Percentiles rank a stretch among this genome's conserved stretches.
These are phyloP conservation scores for Neonectria sp. DNA, from an alignment of 2,329 filamentous ascomycete genomes.

Conservation along the genomic window DNA sequence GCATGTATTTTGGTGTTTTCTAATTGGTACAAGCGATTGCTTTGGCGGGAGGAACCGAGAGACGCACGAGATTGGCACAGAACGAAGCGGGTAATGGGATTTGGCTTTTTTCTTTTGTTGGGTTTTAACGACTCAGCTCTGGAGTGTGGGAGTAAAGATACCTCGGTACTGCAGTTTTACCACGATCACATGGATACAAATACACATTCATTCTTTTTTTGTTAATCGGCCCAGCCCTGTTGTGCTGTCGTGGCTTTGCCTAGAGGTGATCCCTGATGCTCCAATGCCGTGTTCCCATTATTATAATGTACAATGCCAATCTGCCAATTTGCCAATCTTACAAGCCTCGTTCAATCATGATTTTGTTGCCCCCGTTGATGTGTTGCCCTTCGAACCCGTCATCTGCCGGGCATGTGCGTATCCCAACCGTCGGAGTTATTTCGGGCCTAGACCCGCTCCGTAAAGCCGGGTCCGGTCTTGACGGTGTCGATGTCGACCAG, in stretches of 20 bases:
- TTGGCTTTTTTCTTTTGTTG: background rate
- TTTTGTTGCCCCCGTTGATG: background rate
- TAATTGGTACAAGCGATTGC: background rate
- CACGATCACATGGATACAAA: slow-evolving; percentile 5
- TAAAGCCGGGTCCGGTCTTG: slow-evolving; percentile 59
- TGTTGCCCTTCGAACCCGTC: no score
- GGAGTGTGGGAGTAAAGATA: slow-evolving; percentile 19
- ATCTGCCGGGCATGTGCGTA: no score
- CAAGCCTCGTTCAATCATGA: background rate
- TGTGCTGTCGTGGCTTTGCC: background rate
- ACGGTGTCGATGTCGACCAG: slow-evolving; percentile 59
- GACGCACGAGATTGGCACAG: background rate
- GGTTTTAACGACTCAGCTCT: background rate
- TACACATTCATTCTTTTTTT: background rate
- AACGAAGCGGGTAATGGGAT: background rate
- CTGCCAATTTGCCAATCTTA: background rate
- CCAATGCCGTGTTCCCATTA: background rate
- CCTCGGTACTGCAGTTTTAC: slow-evolving; percentile 13
- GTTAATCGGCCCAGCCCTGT: background rate
- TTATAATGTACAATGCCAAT: background rate
- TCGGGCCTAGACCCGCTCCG: slow-evolving; percentile 51
- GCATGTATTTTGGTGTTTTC: background rate
- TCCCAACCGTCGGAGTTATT: no score
- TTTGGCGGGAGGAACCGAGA: background rate
- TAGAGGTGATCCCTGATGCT: background rate